Percentiles rank a stretch among this genome's conserved stretches.
phyloP scores from a whole-genome alignment of 345 rosid genomes.

The Cardamine chenopodiifolia region DNA sequence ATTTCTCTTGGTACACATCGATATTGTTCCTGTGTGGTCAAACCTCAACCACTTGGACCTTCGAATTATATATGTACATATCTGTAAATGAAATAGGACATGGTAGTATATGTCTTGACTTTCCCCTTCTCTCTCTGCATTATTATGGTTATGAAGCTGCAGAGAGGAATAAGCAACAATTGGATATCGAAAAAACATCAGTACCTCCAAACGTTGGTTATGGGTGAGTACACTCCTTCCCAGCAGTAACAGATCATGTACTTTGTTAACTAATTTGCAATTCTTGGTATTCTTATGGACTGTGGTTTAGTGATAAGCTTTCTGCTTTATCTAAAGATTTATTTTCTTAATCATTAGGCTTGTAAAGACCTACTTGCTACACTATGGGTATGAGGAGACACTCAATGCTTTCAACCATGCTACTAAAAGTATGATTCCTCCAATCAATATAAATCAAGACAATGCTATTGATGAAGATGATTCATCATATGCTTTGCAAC shows the following conservation, averaged over 20 bases:
- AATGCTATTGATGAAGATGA: conserved; percentile 68
- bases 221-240: conserved; percentile 53
- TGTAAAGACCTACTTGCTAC: conserved; percentile 83
- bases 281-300: not conserved
- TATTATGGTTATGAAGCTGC: conserved; percentile 77
- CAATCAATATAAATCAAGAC: conserved; percentile 60
- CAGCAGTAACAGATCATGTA: not conserved
- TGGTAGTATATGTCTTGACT: not conserved
- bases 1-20: conserved; percentile 14
- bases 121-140: not conserved
- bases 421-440: conserved; percentile 69
- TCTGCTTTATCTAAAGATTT: conserved; percentile 10
- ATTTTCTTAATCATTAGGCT: conserved; percentile 57
- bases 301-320: conserved; percentile 3
- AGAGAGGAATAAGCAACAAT: conserved; percentile 74
- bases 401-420: conserved; percentile 85
- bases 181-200: conserved; percentile 59
- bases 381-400: conserved; percentile 95
- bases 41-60: conserved; percentile 7
- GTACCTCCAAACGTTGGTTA: conserved; percentile 67
- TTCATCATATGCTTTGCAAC: conserved; percentile 66
- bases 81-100: not conserved
- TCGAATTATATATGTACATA: not conserved
- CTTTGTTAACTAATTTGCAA: not conserved
- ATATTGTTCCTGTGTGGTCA: conserved; percentile 14